Percentiles rank a stretch among this genome's conserved stretches.
phyloP scores from a whole-genome alignment of 495 filamentous ascomycete species.

The Podospora pseudocomata region DNA sequence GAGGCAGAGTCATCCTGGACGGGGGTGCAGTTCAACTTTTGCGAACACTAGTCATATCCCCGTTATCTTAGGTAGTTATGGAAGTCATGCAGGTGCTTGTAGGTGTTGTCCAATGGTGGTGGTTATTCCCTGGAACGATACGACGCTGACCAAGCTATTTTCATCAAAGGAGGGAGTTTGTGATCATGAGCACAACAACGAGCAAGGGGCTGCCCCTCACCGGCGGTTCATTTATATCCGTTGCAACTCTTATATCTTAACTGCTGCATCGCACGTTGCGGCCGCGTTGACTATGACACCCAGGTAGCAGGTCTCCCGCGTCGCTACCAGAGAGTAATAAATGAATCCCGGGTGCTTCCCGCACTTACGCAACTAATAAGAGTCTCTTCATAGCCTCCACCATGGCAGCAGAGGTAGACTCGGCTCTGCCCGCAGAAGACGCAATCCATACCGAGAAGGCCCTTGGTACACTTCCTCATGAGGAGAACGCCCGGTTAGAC shows the following conservation, averaged over 20 bases:
- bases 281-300: not conserved
- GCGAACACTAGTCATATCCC: conserved; percentile 16
- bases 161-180: not conserved
- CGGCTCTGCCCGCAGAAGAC: not conserved
- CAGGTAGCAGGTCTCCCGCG: not conserved
- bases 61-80: conserved; percentile 21
- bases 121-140: not conserved
- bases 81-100: not conserved
- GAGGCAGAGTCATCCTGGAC: conserved; percentile 8
- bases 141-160: conserved; percentile 5
- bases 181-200: not conserved
- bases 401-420: not conserved
- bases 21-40: conserved; percentile 11
- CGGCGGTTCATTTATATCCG: conserved; percentile 16
- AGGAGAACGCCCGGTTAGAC: conserved; percentile 18
- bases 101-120: not conserved
- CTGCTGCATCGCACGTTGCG: not conserved
- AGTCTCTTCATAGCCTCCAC: not conserved
- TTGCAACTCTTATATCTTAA: not conserved
- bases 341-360: not conserved
- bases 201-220: conserved; percentile 10
- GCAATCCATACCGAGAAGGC: conserved; percentile 13
- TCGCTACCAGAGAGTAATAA: not conserved
- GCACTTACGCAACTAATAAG: not conserved
- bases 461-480: not conserved